These are phyloP conservation scores for Maudiozyma bulderi DNA, from an alignment of 805 yeast genomes.

Conservation along the genomic window DNA sequence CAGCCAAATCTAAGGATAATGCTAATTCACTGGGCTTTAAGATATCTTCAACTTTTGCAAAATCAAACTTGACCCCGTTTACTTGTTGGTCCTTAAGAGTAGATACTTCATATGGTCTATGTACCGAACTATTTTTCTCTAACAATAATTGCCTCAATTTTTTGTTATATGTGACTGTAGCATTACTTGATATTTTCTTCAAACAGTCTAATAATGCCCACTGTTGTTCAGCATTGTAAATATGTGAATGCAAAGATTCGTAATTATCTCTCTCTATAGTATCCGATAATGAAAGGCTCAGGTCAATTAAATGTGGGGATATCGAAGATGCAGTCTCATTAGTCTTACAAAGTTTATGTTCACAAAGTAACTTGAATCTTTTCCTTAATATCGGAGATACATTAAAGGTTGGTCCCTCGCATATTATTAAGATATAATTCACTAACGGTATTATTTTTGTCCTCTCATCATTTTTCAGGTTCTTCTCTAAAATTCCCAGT, in stretches of 20 bases:
- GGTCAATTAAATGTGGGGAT: conserved; percentile 12
- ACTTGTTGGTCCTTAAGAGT: conserved; percentile 13
- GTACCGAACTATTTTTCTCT: conserved; percentile 22
- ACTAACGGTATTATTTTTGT: conserved; percentile 27
- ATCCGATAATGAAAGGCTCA: conserved; percentile 13
- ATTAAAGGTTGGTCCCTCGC: conserved; percentile 34
- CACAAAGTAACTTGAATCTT: conserved; percentile 30
- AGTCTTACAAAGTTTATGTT: conserved; percentile 19
- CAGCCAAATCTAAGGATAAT: conserved; percentile 24
- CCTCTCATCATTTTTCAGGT: conserved; percentile 15
- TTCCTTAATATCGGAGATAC: conserved; percentile 33
- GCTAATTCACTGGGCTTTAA: conserved; percentile 26
- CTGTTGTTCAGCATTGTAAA: conserved; percentile 22
- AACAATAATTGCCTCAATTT: conserved; percentile 23
- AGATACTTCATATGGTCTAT: conserved; percentile 24
- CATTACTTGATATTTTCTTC: conserved; percentile 20
- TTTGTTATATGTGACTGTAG: conserved; percentile 22
- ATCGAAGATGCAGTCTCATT: conserved; percentile 15
- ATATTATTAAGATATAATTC: conserved; percentile 29
- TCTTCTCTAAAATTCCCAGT: conserved; percentile 24
- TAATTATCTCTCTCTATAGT: conserved; percentile 8
- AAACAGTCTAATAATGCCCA: conserved; percentile 19
- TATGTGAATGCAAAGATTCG: conserved; percentile 6
- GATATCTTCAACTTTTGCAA: conserved; percentile 25
- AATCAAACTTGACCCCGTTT: conserved; percentile 17